Evolutionary conservation across 129 eudicot species (phyloP), one percentile per base, ranked within the genome.

Genomic region (Scalesia atractyloides): DNA sequence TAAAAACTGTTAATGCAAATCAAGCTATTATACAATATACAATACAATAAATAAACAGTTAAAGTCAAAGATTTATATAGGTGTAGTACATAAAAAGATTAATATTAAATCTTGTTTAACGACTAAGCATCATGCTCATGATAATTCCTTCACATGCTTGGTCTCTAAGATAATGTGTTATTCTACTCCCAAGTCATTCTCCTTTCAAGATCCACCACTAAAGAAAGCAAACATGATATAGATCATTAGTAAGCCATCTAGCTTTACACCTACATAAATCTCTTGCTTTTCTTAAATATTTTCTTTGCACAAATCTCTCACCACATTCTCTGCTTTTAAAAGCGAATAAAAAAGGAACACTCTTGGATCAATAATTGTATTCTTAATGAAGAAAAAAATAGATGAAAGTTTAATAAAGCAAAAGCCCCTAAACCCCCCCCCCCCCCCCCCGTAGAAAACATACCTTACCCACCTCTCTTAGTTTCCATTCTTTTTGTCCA

Each of bases 291-390:
- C 46, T 20, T 69, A 5, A 76, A 63, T 46, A 59, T 70, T 70
- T 70, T 24, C 57, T 69, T 77, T 39, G 24, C 43, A 50, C 33
- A 64, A 63, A 71, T 71, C 67, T 57, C 68, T 61, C 50, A 66
- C 56, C 64, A 20, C 66, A 58, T 66, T 65, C 54, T 73, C 60
- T 13, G 24, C 80, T 72, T 67, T 78, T 6, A 79, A 67, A 74
- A 74, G 79, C 72, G 16, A 15, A 68, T 69, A 20, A 74, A 74
- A 80, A 74, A 80, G 84, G 12, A 51, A 76, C 80, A 74, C 80
- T 69, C 80, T 73, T 50, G 80, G 80, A 80, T 75, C 84, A 80
- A 80, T 80, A 58, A 74, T 80, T 61, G 80, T 53, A 46, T 51
- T 39, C 83, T 77, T 79, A 79, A 79, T 80, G 70, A 56, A 78